Conservation (phyloP, 805 yeast species). For the Nakazawaea holstii region DNA sequence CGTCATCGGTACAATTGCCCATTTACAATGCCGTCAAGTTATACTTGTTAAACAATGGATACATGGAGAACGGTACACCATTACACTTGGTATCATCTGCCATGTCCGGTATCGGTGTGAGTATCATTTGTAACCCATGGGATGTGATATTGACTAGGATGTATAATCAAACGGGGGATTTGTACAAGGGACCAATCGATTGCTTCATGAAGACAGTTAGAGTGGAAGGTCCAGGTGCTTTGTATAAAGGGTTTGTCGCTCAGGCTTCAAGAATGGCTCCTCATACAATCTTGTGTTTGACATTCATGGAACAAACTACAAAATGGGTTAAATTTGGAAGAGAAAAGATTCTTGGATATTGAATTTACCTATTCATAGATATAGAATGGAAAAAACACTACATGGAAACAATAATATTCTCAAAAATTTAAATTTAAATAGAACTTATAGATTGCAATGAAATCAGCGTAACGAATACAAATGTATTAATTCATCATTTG, state of each 20-base stretch:
- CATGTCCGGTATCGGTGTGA: slow-evolving; percentile 85
- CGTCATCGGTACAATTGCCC: slow-evolving; percentile 93
- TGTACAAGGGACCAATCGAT: slow-evolving; percentile 83
- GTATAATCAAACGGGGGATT: slow-evolving; percentile 87
- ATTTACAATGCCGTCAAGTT: slow-evolving; percentile 76
- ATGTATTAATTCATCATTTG: too few species aligned
- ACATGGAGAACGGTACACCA: slow-evolving; percentile 57
- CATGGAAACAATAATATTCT: background rate
- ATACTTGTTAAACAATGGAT: slow-evolving; percentile 45
- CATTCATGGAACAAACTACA: slow-evolving; percentile 95
- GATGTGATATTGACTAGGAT: slow-evolving; percentile 93
- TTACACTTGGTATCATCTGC: slow-evolving; percentile 73
- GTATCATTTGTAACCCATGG: slow-evolving; percentile 95
- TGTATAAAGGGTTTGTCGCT: slow-evolving; percentile 94
- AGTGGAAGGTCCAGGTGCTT: slow-evolving; percentile 80
- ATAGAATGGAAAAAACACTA: background rate
- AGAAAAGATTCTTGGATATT: slow-evolving; percentile 18
- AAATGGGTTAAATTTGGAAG: slow-evolving; percentile 43
- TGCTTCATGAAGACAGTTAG: slow-evolving; percentile 79
- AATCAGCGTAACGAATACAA: too few species aligned
- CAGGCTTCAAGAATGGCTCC: slow-evolving; percentile 92
- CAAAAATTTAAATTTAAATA: background rate
- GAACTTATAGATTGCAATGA: too few species aligned
- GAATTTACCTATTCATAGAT: background rate
- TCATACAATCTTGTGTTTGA: slow-evolving; percentile 84